These are phyloP conservation scores for Elongisporangium undulatum DNA, from an alignment of 352 stramenopile species.

Conservation along the genomic window DNA sequence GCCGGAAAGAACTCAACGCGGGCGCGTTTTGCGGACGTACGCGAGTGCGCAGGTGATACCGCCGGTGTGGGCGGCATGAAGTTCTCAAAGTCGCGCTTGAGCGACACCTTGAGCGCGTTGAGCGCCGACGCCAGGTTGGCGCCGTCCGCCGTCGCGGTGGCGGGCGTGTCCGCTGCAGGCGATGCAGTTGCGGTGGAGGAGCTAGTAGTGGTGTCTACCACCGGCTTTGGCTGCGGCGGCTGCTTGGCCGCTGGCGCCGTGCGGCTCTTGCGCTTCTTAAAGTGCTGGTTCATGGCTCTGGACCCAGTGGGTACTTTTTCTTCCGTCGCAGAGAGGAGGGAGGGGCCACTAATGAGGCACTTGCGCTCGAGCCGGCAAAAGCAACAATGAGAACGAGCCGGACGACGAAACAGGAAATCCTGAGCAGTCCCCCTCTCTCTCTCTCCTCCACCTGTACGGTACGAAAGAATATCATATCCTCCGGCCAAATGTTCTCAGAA, in stretches of 20 bases:
- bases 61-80: conserved; percentile 68
- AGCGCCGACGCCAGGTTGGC: conserved; percentile 52
- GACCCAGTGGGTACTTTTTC: conserved; percentile 1
- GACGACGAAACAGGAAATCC: conserved; percentile 19
- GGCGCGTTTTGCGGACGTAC: conserved; percentile 42
- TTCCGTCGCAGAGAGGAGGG: not conserved
- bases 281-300: conserved; percentile 42
- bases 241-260: conserved; percentile 16
- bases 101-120: conserved; percentile 67
- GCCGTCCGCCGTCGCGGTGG: conserved; percentile 18
- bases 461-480: conserved; percentile 3
- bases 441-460: not conserved
- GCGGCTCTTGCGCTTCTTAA: conserved; percentile 68
- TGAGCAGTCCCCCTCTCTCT: not conserved
- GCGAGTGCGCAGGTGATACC: conserved; percentile 51
- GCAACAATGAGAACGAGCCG: conserved; percentile 37
- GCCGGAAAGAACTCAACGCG: conserved; percentile 48
- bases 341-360: conserved; percentile 13
- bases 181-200: conserved; percentile 4
- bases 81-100: conserved; percentile 68
- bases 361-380: conserved; percentile 55
- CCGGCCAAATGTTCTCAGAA: not conserved
- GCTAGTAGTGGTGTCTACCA: conserved; percentile 6
- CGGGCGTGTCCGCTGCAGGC: conserved; percentile 9
- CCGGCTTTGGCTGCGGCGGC: conserved; percentile 7